These are phyloP conservation scores for Halenospora varia DNA, from an alignment of 495 filamentous ascomycete genomes.

Conservation along the genomic window DNA sequence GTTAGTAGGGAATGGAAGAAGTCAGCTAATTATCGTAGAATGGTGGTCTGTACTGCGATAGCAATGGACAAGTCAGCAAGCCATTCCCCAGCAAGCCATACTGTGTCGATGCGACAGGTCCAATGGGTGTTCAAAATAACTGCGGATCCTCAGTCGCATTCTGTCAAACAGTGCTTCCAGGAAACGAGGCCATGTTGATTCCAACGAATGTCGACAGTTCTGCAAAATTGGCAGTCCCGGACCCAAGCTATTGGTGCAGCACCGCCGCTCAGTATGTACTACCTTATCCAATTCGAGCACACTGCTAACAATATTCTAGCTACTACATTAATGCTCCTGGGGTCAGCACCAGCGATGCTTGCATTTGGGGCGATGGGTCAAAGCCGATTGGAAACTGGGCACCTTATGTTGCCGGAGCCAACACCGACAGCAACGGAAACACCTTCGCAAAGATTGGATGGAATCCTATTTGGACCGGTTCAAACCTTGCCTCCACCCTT, in stretches of 20 bases:
- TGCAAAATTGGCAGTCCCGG: slow-evolving; percentile 68
- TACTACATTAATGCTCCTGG: slow-evolving; percentile 81
- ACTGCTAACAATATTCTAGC: slow-evolving; percentile 33
- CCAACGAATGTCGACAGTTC: slow-evolving; percentile 57
- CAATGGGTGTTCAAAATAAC: slow-evolving; percentile 61
- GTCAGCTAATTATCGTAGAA: slow-evolving; percentile 48
- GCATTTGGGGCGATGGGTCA: slow-evolving; percentile 63
- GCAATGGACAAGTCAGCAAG: slow-evolving; percentile 61
- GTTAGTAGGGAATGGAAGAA: background rate
- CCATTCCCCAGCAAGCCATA: slow-evolving; percentile 66
- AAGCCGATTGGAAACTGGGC: slow-evolving; percentile 76
- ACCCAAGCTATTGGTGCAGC: slow-evolving; percentile 61
- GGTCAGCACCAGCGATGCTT: slow-evolving; percentile 52
- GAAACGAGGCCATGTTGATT: slow-evolving; percentile 88
- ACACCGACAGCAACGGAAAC: slow-evolving; percentile 57
- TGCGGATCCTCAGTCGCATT: slow-evolving; percentile 59
- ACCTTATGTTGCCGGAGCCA: slow-evolving; percentile 75
- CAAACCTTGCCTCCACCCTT: slow-evolving; percentile 48
- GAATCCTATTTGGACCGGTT: slow-evolving; percentile 71
- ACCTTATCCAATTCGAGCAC: slow-evolving; percentile 15
- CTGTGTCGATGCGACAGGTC: slow-evolving; percentile 67
- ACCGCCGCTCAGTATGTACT: slow-evolving; percentile 68
- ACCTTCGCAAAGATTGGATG: slow-evolving; percentile 76
- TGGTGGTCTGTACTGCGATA: slow-evolving; percentile 73
- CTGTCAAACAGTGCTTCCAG: slow-evolving; percentile 80